Base-by-base conservation (phyloP, 73 alveolate genomes). In the Blepharisma stoltei region DNA sequence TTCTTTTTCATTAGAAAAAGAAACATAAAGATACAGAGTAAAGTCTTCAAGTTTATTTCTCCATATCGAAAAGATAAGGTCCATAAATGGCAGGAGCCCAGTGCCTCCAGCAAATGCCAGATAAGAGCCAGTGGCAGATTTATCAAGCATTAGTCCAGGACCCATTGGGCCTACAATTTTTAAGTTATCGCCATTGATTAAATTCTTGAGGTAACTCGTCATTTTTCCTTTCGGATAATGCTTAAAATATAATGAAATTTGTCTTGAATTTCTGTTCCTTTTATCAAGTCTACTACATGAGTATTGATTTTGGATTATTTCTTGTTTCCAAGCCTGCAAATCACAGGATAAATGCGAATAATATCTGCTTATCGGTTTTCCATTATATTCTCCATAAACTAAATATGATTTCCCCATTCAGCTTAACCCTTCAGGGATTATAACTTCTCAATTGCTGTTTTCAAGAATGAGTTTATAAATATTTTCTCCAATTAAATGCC, bases 21-120 rank as follows among this genome's bases (percentile, higher is more conserved):
- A 60, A 1, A 4, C 73, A 60, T 14, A 60, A 14, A 60, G 18
- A n/a, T n/a, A 9, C 46, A 60, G 23, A 8, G 14, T 60, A 38
- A 60, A 60, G 18, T 18, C 46, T 14, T 60, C 46, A 8, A 9
- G 18, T 14, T 25, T 60, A 60, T 25, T 20, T 20, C 73, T 60
- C 37, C 45, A 60, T 8, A 38, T 38, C 0, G 14, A 18, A 25
- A 14, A 14, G 46, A 60, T 25, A 8, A 60, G 45, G 46, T 60
- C 73, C 37, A 60, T 20, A 25, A 60, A 60, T 9, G 73, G 73
- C 14, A 60, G 46, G 3, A 60, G 46, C 23, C 73, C 73, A 60
- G 73, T 60, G 2, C 73, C 73, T 20, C 73, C 73, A 60, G 49
- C 73, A 60, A 60, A 25, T 14, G 73, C 73, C 23, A 60, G 0